Base-by-base conservation (phyloP, 306 rosid species). In the Ormosia semicastrata region DNA sequence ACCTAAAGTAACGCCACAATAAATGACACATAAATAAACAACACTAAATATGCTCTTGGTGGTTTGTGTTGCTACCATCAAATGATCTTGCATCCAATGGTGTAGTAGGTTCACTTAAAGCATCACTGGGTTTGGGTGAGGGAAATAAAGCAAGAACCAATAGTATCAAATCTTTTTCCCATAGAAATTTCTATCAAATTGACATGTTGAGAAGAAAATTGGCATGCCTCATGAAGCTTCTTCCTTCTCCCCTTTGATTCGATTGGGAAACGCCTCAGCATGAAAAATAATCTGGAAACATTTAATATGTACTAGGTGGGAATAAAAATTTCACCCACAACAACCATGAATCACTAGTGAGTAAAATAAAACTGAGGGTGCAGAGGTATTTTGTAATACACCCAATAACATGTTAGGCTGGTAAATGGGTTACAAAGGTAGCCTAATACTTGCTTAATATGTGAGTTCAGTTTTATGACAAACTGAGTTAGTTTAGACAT, bases 201-300 rank as follows among this genome's bases (percentile, higher is more conserved):
- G 81, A 75, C 47, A 44, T 77, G 75, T 33, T 53, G 18, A 56
- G 82, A 83, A 73, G 18, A 63, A 66, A 82, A 66, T 86, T 81
- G 62, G 71, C 81, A 71, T 81, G 93, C 99, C 99, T 96, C 99
- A 59, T 92, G 89, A 83, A 96, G 98, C 81, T 93, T 96, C 94
- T 93, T 93, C 83, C 98, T 88, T 89, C 98, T 96, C 86, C 98
- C 99, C 84, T 91, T 96, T 30, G 99, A 96, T 88, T 96, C 99
- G 54, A 96, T 92, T 29, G 99, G 99, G 87, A 96, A 96, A 78
- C 89, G 97, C 84, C 97, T 92, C 92, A 96, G 82, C 99, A 96
- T 96, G 96, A 89, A 84, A 91, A 96, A 96, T 75, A 96, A 88
- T 83, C 99, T 96, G 86, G 66, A 81, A 66, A 53, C 7, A 71